These are phyloP conservation scores for Ogataea chonburiensis DNA, from an alignment of 805 yeast genomes.

Conservation along the genomic window DNA sequence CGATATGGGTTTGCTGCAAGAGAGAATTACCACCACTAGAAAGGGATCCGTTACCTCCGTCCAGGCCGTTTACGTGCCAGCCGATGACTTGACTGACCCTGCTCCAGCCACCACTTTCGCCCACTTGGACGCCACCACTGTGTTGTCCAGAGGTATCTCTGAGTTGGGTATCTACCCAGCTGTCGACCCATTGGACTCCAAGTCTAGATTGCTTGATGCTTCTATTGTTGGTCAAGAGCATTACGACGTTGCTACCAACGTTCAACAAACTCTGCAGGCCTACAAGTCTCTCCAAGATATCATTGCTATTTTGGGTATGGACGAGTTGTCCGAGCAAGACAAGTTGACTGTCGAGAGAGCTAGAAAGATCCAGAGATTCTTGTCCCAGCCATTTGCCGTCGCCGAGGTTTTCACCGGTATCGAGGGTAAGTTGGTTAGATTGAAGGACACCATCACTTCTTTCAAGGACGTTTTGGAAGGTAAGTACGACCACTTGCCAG, in stretches of 20 bases:
- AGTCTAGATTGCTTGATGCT: slow-evolving; percentile 96
- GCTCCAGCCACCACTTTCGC: slow-evolving; percentile 99
- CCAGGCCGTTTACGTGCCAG: slow-evolving; percentile 99
- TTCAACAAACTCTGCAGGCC: slow-evolving; percentile 98
- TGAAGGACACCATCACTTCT: slow-evolving; percentile 90
- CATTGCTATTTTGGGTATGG: slow-evolving; percentile 99
- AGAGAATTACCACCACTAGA: slow-evolving; percentile 99
- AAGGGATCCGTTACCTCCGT: slow-evolving; percentile 99
- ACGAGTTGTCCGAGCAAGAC: slow-evolving; percentile 97
- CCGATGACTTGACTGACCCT: slow-evolving; percentile 99
- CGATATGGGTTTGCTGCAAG: slow-evolving; percentile 99
- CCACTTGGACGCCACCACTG: slow-evolving; percentile 99
- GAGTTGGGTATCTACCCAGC: slow-evolving; percentile 99
- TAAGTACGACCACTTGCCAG: slow-evolving; percentile 98
- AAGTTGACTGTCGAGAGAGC: slow-evolving; percentile 99
- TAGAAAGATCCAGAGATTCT: slow-evolving; percentile 99
- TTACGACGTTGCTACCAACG: slow-evolving; percentile 90
- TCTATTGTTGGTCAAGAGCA: slow-evolving; percentile 98
- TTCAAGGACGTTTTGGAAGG: slow-evolving; percentile 98
- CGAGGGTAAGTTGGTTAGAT: slow-evolving; percentile 94
- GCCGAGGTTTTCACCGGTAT: slow-evolving; percentile 99
- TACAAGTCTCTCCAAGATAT: slow-evolving; percentile 99
- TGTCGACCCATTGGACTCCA: slow-evolving; percentile 99
- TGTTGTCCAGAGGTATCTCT: slow-evolving; percentile 98
- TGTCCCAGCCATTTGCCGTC: slow-evolving; percentile 99